Conservation (phyloP, 2,329 filamentous ascomycete genomes). For the Stagonosporopsis rhizophila region DNA sequence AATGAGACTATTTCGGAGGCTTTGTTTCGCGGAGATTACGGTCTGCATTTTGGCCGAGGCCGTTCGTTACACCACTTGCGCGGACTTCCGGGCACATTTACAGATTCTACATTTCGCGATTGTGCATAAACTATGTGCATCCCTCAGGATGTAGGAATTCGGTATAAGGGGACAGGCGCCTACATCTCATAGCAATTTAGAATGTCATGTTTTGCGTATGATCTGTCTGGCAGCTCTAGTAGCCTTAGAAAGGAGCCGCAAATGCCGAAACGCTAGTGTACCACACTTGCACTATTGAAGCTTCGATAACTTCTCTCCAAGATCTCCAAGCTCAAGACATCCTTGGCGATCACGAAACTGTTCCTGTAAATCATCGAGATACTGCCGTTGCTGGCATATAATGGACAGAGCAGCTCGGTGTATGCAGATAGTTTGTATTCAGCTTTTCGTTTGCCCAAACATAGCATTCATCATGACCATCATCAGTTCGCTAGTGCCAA, state of each 20-base stretch:
- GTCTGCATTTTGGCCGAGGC: not conserved
- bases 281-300: not conserved
- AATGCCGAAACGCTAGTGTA: not conserved
- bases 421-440: not conserved
- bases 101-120: too few species aligned
- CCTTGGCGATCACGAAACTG: not conserved
- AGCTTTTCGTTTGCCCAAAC: not conserved
- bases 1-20: not conserved
- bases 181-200: too few species aligned
- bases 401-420: not conserved
- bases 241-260: not conserved
- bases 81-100: too few species aligned
- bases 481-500: not conserved
- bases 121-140: too few species aligned
- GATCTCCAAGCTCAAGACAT: not conserved
- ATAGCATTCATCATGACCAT: not conserved
- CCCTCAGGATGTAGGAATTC: too few species aligned
- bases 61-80: too few species aligned
- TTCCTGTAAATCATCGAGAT: not conserved
- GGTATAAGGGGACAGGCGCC: too few species aligned
- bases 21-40: not conserved
- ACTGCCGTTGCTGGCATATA: not conserved
- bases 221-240: not conserved
- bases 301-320: not conserved
- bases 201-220: not conserved